Base-by-base conservation (phyloP, 805 yeast species). In the Soucietia sequanensis region DNA sequence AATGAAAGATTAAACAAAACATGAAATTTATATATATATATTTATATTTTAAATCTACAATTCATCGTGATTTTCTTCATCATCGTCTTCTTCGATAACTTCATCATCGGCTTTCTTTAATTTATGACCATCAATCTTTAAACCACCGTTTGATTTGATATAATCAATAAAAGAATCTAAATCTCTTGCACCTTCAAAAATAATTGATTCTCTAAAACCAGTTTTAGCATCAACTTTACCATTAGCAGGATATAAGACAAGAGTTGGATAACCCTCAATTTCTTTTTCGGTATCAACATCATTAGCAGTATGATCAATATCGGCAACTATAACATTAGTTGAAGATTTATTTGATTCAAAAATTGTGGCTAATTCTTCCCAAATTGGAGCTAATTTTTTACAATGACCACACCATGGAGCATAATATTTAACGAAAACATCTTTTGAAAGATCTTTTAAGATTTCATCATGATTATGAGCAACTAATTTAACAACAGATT, bases 331-430 rank as follows among this genome's bases (percentile, higher is more conserved):
- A 39, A 91, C 84, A 57, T 80, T 72, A 27, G 68, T 41, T 31
- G 50, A 56, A 35, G 66, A 66, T 35, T 64, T 58, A 54, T 80
- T 78, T 33, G 72, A 60, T 41, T 68, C 70, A 63, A 74, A 85
- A 35, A 83, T 51, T 33, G 69, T 80, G 34, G 91, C 97, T 46
- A 93, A 76, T 58, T 90, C 93, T 59, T 86, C 95, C 72, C 80
- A 91, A 39, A 71, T 73, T 56, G 96, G 96, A 34, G 91, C 91
- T 60, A 89, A 74, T 65, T 77, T 85, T 74, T 87, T 88, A 73
- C 96, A 88, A 73, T 89, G 96, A 30, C 96, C 95, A 72, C 96
- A 89, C 96, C 96, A 90, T 67, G 95, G 95, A 31, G 98, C 97
- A 57, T 86, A 90, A 68, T 90, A 91, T 70, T 87, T 85, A 37